phyloP scores from a whole-genome alignment of 1,139 yeast genomes.

The Geotrichum macrosporum region DNA sequence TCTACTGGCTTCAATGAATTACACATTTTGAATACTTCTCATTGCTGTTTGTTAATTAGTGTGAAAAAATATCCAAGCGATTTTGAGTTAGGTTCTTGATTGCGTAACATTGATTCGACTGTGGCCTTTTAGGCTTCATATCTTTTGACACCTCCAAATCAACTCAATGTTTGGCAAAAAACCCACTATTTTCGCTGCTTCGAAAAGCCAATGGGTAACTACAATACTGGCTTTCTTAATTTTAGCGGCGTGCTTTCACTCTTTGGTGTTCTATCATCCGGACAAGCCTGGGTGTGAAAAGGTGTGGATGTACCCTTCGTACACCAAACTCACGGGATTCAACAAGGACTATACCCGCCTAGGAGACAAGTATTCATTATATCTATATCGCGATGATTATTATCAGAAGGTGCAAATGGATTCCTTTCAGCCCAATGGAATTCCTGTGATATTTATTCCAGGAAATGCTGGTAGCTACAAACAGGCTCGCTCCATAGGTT shows the following conservation, averaged over 20 bases:
- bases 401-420: conserved; percentile 38
- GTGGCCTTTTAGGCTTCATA: neutral
- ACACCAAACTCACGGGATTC: conserved; percentile 55
- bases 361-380: conserved; percentile 76
- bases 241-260: conserved; percentile 17
- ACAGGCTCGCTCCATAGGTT: conserved; percentile 89
- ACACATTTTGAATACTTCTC: too few species aligned
- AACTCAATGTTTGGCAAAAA: conserved; percentile 6
- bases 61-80: too few species aligned
- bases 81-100: too few species aligned
- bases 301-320: conserved; percentile 27
- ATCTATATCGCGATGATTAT: conserved; percentile 65
- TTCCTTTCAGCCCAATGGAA: conserved; percentile 53
- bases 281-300: conserved; percentile 24
- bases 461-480: conserved; percentile 95
- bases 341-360: conserved; percentile 65
- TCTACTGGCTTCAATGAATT: too few species aligned
- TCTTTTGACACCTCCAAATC: neutral
- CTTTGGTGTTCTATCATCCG: conserved; percentile 19
- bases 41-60: too few species aligned
- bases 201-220: conserved; percentile 8
- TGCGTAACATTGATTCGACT: too few species aligned
- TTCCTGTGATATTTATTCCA: conserved; percentile 88
- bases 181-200: conserved; percentile 1
- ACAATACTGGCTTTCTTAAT: conserved; percentile 4